Base-by-base conservation (phyloP, 202 grass and related monocot genomes). In the Elaeis oleifera region DNA sequence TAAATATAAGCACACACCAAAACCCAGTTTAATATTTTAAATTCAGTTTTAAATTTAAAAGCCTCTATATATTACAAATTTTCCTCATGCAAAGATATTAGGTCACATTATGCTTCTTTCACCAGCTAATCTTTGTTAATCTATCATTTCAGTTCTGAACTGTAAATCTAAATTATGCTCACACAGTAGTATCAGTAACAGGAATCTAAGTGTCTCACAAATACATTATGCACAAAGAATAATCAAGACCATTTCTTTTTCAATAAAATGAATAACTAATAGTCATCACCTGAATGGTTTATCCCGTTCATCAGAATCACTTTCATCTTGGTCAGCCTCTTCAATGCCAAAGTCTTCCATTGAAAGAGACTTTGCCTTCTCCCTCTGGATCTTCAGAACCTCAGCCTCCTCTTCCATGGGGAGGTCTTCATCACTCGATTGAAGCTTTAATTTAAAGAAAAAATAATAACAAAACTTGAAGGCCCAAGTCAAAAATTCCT, bases 321-420 rank as follows among this genome's bases (percentile, higher is more conserved):
- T 89, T 69, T 72, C 78, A 71, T 63, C 77, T 66, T 56, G 9
- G n/a, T 81, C 81, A 58, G 72, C 24, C 68, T 72, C 25, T 63
- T 59, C 84, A 59, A 97, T 71, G 25, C 92, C 92, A 70, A 81
- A 83, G 77, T 97, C 88, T 81, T 84, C 78, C 77, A 81, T 70
- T 54, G 88, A 84, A 19, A 97, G 77, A 16, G 71, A 75, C 16
- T 71, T 63, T 54, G 78, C 62, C 48, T 77, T 69, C 18, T 84
- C 84, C 48, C 74, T 79, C 68, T 89, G 63, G 2, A 91, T 77
- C 79, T 71, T 77, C 61, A 61, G 18, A 8, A 80, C 69, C 56
- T 86, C 92, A 18, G 83, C 82, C 71, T 80, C 69, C 63, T 86
- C 82, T 22, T 91, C 92, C 51, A 80, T 79, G 28, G 50, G 81